Percentiles rank a stretch among this genome's conserved stretches.
These are phyloP conservation scores for Aquilaria malaccensis DNA, from an alignment of 345 rosid species.

Conservation along the genomic window DNA sequence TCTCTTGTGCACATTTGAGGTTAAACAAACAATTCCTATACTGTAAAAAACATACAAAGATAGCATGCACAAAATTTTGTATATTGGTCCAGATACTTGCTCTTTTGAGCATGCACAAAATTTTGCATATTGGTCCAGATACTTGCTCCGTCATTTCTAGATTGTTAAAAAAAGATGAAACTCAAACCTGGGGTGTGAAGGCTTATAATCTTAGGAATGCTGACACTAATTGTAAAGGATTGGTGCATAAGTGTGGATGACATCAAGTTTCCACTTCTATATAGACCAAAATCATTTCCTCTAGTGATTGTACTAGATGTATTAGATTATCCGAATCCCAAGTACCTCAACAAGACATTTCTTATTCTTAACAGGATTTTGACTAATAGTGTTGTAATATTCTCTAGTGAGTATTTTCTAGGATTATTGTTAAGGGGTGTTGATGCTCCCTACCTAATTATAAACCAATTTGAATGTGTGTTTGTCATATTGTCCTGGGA, in stretches of 20 bases:
- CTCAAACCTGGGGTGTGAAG: conserved; percentile 53
- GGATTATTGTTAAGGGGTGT: too few species aligned
- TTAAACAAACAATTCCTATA: conserved; percentile 32
- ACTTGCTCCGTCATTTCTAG: conserved; percentile 35
- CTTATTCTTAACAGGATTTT: conserved; percentile 42
- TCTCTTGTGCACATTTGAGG: conserved; percentile 35
- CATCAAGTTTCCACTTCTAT: conserved; percentile 45
- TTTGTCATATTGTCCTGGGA: too few species aligned
- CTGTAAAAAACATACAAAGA: conserved; percentile 44
- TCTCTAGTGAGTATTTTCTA: conserved; percentile 27
- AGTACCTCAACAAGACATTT: conserved; percentile 45
- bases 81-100: conserved; percentile 48
- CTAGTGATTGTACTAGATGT: conserved; percentile 44
- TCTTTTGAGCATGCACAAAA: conserved; percentile 32
- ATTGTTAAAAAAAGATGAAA: conserved; percentile 37
- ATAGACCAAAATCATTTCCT: conserved; percentile 40
- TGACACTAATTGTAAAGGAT: conserved; percentile 29
- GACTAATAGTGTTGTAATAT: conserved; percentile 29
- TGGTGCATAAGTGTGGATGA: conserved; percentile 40
- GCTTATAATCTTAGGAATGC: conserved; percentile 44
- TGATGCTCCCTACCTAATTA: too few species aligned
- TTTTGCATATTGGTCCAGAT: conserved; percentile 44
- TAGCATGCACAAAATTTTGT: conserved; percentile 37
- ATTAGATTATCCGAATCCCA: conserved; percentile 43
- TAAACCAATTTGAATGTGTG: too few species aligned